Evolutionary conservation across 352 stramenopile genomes (phyloP), one percentile per base, ranked within the genome.

Genomic region (Phytophthora hybrid): DNA sequence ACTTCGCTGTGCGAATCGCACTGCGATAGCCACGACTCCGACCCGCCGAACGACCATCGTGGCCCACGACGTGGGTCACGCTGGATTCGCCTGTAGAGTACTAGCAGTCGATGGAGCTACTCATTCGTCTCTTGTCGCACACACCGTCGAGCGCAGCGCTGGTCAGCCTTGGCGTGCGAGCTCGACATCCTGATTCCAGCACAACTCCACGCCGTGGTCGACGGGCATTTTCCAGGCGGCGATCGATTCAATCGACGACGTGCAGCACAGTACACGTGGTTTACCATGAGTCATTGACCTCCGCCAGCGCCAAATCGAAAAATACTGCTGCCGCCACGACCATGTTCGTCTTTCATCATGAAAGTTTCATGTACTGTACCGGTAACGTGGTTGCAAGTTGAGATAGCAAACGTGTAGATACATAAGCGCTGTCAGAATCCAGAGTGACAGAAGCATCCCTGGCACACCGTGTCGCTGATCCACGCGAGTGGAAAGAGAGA

Each of bases 251-350:
- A 41, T 16, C 16, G 55, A 69, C 55, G 46, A 71, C 64, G 21
- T 59, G 41, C 21, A 68, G 21, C 23, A 26, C 1, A 16, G 4
- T 41, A 41, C 10, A 41, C 9, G 34, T 37, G 32, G 19, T 21
- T 1, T n/a, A n/a, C 41, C 18, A 51, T 26, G 18, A n/a, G 26
- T 34, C 29, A 59, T 73, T 58, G 63, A 8, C 56, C 37, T 49
- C 49, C 37, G 51, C 58, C 29, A 69, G 23, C 67, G 67, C 44
- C 67, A 70, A 69, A 69, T 74, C 67, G 67, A 74, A 74, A 69
- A 60, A 74, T 69, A 55, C 66, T 63, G 66, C 41, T 51, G 19
- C 29, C 39, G 51, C 4, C 31, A 32, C 29, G 54, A 14, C 54
- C 54, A 59, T 34, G 34, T 62, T 51, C 56, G 31, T 29, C 32